Conservation (phyloP, 805 yeast genomes). For the Lipomyces spencermartinsiae region DNA sequence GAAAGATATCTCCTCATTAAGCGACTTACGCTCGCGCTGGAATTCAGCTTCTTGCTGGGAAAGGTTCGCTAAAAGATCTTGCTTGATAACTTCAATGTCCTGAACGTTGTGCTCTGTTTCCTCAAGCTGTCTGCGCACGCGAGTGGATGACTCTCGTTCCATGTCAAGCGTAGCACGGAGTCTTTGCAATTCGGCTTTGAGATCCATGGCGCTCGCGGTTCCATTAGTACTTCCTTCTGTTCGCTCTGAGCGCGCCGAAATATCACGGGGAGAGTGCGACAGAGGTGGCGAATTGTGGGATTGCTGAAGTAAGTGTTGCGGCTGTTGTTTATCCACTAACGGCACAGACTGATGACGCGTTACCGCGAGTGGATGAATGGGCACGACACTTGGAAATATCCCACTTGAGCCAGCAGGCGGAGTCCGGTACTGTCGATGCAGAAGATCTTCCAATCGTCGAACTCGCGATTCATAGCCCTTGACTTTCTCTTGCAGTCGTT, state of each 20-base stretch:
- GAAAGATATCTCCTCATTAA: slow-evolving; percentile 58
- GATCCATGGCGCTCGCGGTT: slow-evolving; percentile 14
- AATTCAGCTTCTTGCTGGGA: slow-evolving; percentile 67
- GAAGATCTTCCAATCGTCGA: slow-evolving; percentile 72
- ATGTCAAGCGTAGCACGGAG: slow-evolving; percentile 45
- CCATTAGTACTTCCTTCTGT: not conserved
- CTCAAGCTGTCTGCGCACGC: slow-evolving; percentile 45
- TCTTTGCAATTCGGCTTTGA: slow-evolving; percentile 23
- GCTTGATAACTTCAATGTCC: slow-evolving; percentile 54
- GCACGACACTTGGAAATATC: not conserved
- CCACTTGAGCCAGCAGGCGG: slow-evolving; percentile 22
- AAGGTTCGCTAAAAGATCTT: slow-evolving; percentile 71
- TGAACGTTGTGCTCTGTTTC: slow-evolving; percentile 43
- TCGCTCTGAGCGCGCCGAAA: not conserved
- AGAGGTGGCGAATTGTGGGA: slow-evolving; percentile 10
- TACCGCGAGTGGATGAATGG: slow-evolving; percentile 10
- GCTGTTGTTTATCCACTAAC: slow-evolving; percentile 6
- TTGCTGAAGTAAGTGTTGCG: slow-evolving; percentile 2
- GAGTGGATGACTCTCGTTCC: slow-evolving; percentile 55
- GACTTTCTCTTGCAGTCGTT: slow-evolving; percentile 50
- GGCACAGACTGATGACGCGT: slow-evolving; percentile 27
- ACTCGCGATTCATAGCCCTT: slow-evolving; percentile 75
- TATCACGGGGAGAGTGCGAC: slow-evolving; percentile 17
- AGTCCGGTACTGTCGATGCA: slow-evolving; percentile 66
- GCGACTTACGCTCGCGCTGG: slow-evolving; percentile 57